Evolutionary conservation across 805 yeast species (phyloP).

Genomic region (Saturnispora saitoi): DNA sequence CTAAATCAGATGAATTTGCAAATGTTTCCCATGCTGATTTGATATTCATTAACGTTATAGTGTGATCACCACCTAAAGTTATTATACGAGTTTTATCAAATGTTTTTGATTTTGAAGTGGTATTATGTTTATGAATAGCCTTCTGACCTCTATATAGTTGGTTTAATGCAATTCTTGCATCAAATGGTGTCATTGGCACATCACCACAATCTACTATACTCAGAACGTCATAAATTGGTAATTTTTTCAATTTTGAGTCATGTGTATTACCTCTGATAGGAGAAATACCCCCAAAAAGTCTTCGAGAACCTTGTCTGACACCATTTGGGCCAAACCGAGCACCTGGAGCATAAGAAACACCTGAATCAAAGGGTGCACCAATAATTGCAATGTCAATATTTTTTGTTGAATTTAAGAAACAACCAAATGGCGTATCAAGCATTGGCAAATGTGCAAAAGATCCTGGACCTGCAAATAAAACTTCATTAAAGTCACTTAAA

Average conservation of each 20-base stretch:
- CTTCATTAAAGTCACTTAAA: constrained; percentile 24
- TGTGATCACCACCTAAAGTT: constrained; percentile 57
- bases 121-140: constrained; percentile 35
- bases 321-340: constrained; percentile 54
- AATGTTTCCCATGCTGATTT: constrained; percentile 42
- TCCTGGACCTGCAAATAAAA: constrained; percentile 41
- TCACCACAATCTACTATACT: constrained; percentile 51
- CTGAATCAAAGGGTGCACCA: constrained; percentile 54
- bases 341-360: constrained; percentile 47
- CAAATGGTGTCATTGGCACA: constrained; percentile 54
- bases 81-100: constrained; percentile 30
- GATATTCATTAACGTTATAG: constrained; percentile 43
- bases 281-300: constrained; percentile 35
- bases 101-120: constrained; percentile 16
- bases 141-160: constrained; percentile 47
- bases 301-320: constrained; percentile 33
- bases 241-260: constrained; percentile 27
- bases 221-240: constrained; percentile 37
- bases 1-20: constrained; percentile 37
- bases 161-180: constrained; percentile 46
- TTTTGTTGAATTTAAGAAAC: constrained; percentile 36
- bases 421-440: constrained; percentile 26
- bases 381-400: constrained; percentile 45
- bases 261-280: constrained; percentile 32
- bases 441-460: constrained; percentile 47